phyloP scores from a whole-genome alignment of 805 yeast genomes.

The Candida odintsovae region DNA sequence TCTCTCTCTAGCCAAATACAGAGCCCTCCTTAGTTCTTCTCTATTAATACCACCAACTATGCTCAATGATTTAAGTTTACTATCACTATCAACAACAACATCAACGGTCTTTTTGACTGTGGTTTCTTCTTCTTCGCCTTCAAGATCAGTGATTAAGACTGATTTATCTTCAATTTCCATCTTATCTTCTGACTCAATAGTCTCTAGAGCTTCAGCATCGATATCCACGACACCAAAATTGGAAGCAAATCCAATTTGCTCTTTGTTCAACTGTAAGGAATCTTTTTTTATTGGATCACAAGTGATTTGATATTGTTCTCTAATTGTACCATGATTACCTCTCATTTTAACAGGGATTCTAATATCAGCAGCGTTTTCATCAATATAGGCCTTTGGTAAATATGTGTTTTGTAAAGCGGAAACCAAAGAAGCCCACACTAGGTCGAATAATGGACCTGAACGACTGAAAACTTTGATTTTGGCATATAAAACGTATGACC shows the following conservation, averaged over 20 bases:
- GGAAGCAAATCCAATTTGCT: slow-evolving; percentile 35
- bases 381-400: slow-evolving; percentile 65
- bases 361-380: slow-evolving; percentile 51
- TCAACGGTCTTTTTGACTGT: slow-evolving; percentile 49
- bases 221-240: slow-evolving; percentile 56
- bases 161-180: slow-evolving; percentile 29
- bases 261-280: slow-evolving; percentile 34
- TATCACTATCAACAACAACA: slow-evolving; percentile 32
- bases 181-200: slow-evolving; percentile 25
- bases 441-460: slow-evolving; percentile 76
- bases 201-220: slow-evolving; percentile 30
- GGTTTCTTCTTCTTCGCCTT: slow-evolving; percentile 79
- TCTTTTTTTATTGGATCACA: slow-evolving; percentile 43
- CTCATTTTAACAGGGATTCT: slow-evolving; percentile 47
- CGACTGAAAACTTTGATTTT: slow-evolving; percentile 73
- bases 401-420: slow-evolving; percentile 53
- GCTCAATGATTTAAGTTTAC: slow-evolving; percentile 36
- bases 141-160: slow-evolving; percentile 64
- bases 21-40: slow-evolving; percentile 40
- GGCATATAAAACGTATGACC: slow-evolving; percentile 61
- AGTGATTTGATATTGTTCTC: slow-evolving; percentile 47
- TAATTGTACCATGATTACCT: slow-evolving; percentile 40
- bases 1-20: slow-evolving; percentile 43
- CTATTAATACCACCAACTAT: slow-evolving; percentile 45
- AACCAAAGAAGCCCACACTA: slow-evolving; percentile 64